Evolutionary conservation across 768 basidiomycete genomes (phyloP).

Genomic region (Dacryopinax primogenitus): DNA sequence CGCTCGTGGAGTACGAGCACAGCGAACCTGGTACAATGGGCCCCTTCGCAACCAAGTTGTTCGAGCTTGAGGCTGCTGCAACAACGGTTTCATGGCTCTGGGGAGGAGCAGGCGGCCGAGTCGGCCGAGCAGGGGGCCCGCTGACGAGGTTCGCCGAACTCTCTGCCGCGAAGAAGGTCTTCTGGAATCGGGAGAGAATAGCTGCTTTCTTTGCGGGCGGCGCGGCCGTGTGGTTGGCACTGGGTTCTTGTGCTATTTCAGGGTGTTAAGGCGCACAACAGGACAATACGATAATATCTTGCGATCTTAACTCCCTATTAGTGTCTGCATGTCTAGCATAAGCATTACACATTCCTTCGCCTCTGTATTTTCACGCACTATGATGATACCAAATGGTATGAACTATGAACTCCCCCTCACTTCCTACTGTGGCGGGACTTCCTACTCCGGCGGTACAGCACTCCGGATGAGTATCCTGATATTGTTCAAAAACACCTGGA

Average conservation of each 20-base stretch:
- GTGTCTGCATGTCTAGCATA: not conserved
- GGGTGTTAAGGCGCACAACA: not conserved
- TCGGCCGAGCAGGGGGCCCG: not conserved
- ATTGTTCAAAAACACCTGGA: slow-evolving; percentile 87
- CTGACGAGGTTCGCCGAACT: not conserved
- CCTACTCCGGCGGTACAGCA: slow-evolving; percentile 26
- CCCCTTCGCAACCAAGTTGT: too few relatives aligned
- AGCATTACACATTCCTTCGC: not conserved
- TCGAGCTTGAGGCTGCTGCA: too few relatives aligned
- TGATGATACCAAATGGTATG: not conserved
- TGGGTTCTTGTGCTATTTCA: not conserved
- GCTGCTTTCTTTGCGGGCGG: not conserved
- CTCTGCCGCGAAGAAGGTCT: not conserved
- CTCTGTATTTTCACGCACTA: not conserved
- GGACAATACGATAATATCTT: not conserved
- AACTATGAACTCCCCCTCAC: not conserved
- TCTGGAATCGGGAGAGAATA: not conserved
- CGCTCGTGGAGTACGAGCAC: too few relatives aligned
- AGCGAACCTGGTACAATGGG: too few relatives aligned
- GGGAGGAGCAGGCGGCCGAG: too few relatives aligned
- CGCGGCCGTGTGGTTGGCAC: not conserved
- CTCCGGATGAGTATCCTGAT: slow-evolving; percentile 80
- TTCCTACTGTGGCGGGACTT: not conserved
- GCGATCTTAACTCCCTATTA: not conserved
- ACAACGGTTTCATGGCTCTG: too few relatives aligned